Percentiles rank a stretch among this genome's conserved stretches.
These are phyloP conservation scores for Colletotrichum navitas DNA, from an alignment of 2,329 filamentous ascomycete genomes.

Conservation along the genomic window DNA sequence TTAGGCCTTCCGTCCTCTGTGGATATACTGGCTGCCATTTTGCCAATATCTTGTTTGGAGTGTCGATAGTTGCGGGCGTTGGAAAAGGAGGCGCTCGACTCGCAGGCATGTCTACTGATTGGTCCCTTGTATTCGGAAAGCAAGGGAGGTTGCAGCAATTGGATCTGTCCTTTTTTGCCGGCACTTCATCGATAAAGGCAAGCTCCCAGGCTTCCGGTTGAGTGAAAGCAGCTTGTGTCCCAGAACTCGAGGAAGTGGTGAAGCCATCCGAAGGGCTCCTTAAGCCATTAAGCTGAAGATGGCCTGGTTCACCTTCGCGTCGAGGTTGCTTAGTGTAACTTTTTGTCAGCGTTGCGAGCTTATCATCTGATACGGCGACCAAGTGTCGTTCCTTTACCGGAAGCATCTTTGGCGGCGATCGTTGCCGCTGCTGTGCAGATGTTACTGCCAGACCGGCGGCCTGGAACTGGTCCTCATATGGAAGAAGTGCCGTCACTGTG, in stretches of 20 bases:
- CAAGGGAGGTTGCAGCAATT: constrained; percentile 28
- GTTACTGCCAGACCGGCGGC: constrained; percentile 69
- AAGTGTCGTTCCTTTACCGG: neutral
- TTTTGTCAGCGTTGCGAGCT: constrained; percentile 26
- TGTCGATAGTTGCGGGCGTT: constrained; percentile 30
- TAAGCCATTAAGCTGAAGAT: constrained; percentile 39
- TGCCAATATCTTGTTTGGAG: constrained; percentile 34
- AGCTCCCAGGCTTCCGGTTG: constrained; percentile 49
- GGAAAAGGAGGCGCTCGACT: constrained; percentile 9
- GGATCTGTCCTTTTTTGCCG: constrained; percentile 44
- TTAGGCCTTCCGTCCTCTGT: constrained; percentile 18
- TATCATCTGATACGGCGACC: neutral
- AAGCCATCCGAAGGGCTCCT: constrained; percentile 29
- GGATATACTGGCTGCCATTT: constrained; percentile 34
- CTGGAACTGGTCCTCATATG: constrained; percentile 66
- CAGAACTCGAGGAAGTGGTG: constrained; percentile 43
- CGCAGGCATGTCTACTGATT: constrained; percentile 5
- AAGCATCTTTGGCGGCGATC: constrained; percentile 31
- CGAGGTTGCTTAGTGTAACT: constrained; percentile 1
- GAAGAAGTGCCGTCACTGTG: constrained; percentile 66
- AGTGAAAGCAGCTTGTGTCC: constrained; percentile 51
- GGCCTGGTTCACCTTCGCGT: neutral
- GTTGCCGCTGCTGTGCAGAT: constrained; percentile 58
- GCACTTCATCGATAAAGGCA: constrained; percentile 50
- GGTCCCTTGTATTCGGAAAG: constrained; percentile 16